Base-by-base conservation (phyloP, 2,329 filamentous ascomycete species). In the Aspergillus jensenii region DNA sequence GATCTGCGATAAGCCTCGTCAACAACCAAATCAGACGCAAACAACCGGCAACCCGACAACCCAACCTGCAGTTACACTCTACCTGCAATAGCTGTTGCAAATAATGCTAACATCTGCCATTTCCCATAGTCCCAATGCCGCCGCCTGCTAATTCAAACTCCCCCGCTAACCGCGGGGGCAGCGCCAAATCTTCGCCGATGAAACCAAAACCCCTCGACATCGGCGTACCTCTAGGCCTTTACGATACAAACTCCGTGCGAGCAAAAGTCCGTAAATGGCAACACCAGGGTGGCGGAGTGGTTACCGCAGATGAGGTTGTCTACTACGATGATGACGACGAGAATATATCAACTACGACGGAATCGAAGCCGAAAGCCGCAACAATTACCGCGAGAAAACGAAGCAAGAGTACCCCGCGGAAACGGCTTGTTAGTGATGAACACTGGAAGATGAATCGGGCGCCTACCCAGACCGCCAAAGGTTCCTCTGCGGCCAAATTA, bases 351-450 rank as follows among this genome's bases (percentile, higher is more conserved):
- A 67, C 59, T 55, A 52, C 59, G 59, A 52, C 58, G 59, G 58
- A 72, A 54, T 53, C 66, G 57, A 63, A 62, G 31, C 35, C 64
- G 59, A 71, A 68, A 55, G 12, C 57, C 17, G 59, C 25, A 31
- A 46, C 31, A 56, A 65, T 43, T 6, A 72, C 71, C 43, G 74
- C 67, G 40, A 75, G 72, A 58, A 72, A 75, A 49, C 68, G 66
- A 70, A 78, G 76, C 66, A 81, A 76, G 70, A 86, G 81, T 50
- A 85, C 90, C 46, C 93, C 93, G 15, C 92, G 91, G 77, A 97
- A 96, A 81, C 86, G 93, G 62, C 91, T 98, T 54, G 86, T 97
- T 60, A 97, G 93, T 72, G 93, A 98, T 76, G 89, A 90, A 55
- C 90, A 96, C 76, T 98, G 93, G 72, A 84, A 82, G 60, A 82